These are phyloP conservation scores for Coprinellus micaceus DNA, from an alignment of 768 basidiomycete species.

Conservation along the genomic window DNA sequence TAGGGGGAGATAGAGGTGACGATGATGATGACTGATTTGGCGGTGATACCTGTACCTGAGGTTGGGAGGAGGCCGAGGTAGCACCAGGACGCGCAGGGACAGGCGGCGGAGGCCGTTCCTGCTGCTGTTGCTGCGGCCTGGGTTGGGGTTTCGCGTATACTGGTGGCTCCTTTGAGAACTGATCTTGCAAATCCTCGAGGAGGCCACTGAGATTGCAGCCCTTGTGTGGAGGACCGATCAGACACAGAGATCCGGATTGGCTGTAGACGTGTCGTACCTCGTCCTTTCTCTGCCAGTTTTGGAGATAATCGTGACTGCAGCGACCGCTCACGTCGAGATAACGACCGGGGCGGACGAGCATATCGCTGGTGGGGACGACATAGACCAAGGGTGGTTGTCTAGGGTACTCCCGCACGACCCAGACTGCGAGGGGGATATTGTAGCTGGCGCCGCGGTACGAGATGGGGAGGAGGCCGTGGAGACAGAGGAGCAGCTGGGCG, in stretches of 20 bases:
- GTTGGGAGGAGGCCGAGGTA: neutral
- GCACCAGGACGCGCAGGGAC: constrained; percentile 6
- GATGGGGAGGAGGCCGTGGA: constrained; percentile 91
- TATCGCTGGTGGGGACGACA: constrained; percentile 87
- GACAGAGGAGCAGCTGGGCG: constrained; percentile 83
- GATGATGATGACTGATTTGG: too few relatives aligned
- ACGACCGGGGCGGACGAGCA: constrained; percentile 78
- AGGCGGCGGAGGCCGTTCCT: constrained; percentile 12
- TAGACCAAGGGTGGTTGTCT: constrained; percentile 78
- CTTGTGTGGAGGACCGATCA: constrained; percentile 38
- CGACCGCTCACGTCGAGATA: constrained; percentile 79
- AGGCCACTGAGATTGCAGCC: constrained; percentile 73
- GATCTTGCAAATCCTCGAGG: constrained; percentile 70
- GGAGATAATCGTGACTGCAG: constrained; percentile 65
- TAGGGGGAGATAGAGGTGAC: constrained; percentile 15
- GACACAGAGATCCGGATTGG: constrained; percentile 12
- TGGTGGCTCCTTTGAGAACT: constrained; percentile 85
- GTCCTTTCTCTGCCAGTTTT: constrained; percentile 75
- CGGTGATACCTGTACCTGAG: too few relatives aligned
- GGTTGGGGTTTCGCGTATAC: constrained; percentile 75
- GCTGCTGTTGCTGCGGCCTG: neutral
- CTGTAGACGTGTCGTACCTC: constrained; percentile 51
- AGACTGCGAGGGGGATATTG: constrained; percentile 90
- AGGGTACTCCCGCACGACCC: constrained; percentile 86
- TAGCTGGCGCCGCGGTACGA: constrained; percentile 70